Evolutionary conservation across 306 rosid genomes (phyloP), one percentile per base, ranked within the genome.

Genomic region (Prinsepia uniflora): DNA sequence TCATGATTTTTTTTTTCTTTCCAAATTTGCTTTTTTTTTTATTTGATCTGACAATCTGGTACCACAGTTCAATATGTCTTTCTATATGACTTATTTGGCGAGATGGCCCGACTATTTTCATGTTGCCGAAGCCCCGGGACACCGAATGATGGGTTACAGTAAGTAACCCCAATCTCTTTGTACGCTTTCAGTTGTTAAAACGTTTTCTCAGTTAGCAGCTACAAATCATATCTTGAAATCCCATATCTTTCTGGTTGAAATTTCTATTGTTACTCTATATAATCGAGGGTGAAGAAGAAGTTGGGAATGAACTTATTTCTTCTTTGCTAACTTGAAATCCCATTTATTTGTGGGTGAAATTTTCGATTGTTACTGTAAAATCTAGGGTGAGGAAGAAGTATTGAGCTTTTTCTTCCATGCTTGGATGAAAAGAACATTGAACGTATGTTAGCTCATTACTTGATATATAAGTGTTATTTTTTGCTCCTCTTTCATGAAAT

Each of bases 101-200:
- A 78, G 99, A 82, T 95, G 99, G 97, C 99, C 97, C 0, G 97
- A 95, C 22, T 95, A 95, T 75, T 95, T 95, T 81, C 96, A 95
- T 22, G 96, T 91, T 10, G 97, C 99, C 8, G 79, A 87, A 86
- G 96, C 81, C 59, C 96, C 96, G 20, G 96, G 90, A 10, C 86
- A 84, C 77, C 87, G 72, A 58, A 84, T 95, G 59, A 95, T 95
- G 97, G 97, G 98, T 72, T 92, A 94, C 87, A 94, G 98, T 94
- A 80, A 86, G 96, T 68, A 6, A 53, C 40, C 17, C 20, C 42
- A 49, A 3, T 56, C 65, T 73, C 54, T 42, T 20, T 17, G 10
- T 64, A 1, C 19, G 22, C 22, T 40, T 15, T 59, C 4, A 34
- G 6, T 48, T 63, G 36, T 55, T 10, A n/a, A 30, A 7, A 30